A percentile compares a stretch with the other conserved stretches of the same genome.
Evolutionary conservation across 2,329 filamentous ascomycete genomes (phyloP).

Genomic region (Tolypocladium ovalisporum): DNA sequence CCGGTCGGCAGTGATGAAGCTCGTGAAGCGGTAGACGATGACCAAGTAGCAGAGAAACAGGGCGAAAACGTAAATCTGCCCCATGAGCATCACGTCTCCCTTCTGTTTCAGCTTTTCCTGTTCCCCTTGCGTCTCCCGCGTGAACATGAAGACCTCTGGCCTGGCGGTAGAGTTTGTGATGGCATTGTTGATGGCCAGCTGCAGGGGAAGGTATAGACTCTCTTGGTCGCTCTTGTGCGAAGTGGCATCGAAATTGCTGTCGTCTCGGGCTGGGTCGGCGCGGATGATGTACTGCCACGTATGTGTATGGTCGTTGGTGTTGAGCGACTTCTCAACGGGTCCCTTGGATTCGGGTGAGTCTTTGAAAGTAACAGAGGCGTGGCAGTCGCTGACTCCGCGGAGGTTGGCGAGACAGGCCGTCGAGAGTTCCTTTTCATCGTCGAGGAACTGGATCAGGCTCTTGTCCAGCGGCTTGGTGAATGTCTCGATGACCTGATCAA

Average conservation of each 20-base stretch:
- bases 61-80: constrained; percentile 11
- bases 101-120: constrained; percentile 4
- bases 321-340: neutral
- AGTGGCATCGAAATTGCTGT: constrained; percentile 36
- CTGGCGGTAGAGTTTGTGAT: constrained; percentile 13
- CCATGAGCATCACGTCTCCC: constrained; percentile 4
- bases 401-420: constrained; percentile 12
- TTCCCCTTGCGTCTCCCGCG: neutral
- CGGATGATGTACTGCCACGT: constrained; percentile 18
- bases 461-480: constrained; percentile 11
- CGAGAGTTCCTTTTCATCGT: constrained; percentile 8
- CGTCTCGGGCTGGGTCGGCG: constrained; percentile 14
- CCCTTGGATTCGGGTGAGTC: constrained; percentile 16
- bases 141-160: constrained; percentile 11
- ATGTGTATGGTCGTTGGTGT: constrained; percentile 5
- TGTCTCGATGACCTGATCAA: constrained; percentile 11
- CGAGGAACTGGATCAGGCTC: constrained; percentile 7
- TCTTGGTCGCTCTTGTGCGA: constrained; percentile 15
- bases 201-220: constrained; percentile 13
- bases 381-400: constrained; percentile 16
- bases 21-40: constrained; percentile 9
- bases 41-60: constrained; percentile 11
- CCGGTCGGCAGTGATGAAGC: constrained; percentile 16
- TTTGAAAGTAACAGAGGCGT: constrained; percentile 15
- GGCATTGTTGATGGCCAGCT: constrained; percentile 22